Conservation (phyloP, 2,329 filamentous ascomycete genomes). For the Aspergillus sp. region DNA sequence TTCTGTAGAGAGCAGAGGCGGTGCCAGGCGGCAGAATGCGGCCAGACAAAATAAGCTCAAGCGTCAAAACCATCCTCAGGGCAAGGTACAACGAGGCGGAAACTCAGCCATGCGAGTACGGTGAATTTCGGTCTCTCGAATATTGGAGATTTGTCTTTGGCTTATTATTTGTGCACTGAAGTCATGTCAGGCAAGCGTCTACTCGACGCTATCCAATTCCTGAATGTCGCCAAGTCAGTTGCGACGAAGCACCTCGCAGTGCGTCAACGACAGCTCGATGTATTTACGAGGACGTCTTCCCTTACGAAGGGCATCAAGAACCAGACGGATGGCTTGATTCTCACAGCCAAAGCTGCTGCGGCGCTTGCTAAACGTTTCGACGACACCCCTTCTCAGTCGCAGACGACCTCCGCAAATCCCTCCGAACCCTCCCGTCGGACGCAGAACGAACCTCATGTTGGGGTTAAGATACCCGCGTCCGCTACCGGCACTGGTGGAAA, state of each 20-base stretch:
- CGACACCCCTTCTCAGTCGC: constrained; percentile 37
- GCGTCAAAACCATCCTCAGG: neutral
- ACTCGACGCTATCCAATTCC: constrained; percentile 69
- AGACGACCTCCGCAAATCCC: constrained; percentile 25
- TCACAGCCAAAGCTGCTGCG: constrained; percentile 62
- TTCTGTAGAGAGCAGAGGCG: neutral
- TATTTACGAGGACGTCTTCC: constrained; percentile 64
- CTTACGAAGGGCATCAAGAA: constrained; percentile 62
- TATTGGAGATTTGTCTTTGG: neutral
- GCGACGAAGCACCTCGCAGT: constrained; percentile 63
- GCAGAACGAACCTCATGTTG: constrained; percentile 47
- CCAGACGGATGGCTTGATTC: constrained; percentile 61
- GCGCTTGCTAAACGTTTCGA: constrained; percentile 59
- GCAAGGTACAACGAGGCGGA: neutral
- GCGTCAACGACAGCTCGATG: constrained; percentile 61
- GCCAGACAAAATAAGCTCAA: neutral
- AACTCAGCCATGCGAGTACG: constrained; percentile 19
- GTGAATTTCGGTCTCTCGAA: neutral
- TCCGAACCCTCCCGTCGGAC: constrained; percentile 37
- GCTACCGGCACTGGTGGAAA: constrained; percentile 44
- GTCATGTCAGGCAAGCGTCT: constrained; percentile 61
- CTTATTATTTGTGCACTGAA: neutral
- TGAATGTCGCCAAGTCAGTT: constrained; percentile 68
- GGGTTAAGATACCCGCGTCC: constrained; percentile 54
- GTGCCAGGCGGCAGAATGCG: constrained; percentile 1